Conservation (phyloP, 805 yeast genomes). For the Yamadazyma philogaea region DNA sequence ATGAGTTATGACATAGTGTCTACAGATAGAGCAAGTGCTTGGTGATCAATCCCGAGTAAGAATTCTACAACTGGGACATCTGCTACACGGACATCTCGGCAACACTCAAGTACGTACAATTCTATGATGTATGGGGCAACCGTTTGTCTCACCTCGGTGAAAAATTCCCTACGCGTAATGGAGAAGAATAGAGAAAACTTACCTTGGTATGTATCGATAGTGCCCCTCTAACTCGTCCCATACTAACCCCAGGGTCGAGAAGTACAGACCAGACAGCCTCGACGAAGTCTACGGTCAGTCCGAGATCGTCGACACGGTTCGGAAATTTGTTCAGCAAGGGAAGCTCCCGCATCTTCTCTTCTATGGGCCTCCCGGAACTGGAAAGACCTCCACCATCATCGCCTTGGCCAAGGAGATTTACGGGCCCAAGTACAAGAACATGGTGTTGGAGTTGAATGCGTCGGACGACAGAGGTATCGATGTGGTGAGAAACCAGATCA, state of each 20-base stretch:
- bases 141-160: no score
- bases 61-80: no score
- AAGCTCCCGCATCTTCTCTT: conserved; percentile 87
- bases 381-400: conserved; percentile 83
- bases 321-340: conserved; percentile 79
- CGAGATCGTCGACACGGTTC: conserved; percentile 79
- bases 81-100: no score
- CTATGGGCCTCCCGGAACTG: conserved; percentile 95
- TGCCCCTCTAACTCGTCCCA: not conserved
- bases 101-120: no score
- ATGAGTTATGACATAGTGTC: no score
- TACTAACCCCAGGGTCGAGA: conserved; percentile 67
- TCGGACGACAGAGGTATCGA: conserved; percentile 94
- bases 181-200: conserved; percentile 40
- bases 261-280: conserved; percentile 81
- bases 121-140: no score
- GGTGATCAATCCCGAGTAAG: no score
- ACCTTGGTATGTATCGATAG: conserved; percentile 47
- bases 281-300: conserved; percentile 91
- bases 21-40: no score
- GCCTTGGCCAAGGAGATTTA: conserved; percentile 81
- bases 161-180: conserved; percentile 4
- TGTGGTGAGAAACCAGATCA: conserved; percentile 96
- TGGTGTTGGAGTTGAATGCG: conserved; percentile 94
- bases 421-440: conserved; percentile 75